Percentiles rank a stretch among this genome's conserved stretches.
These are phyloP conservation scores for Diplodia mutila DNA, from an alignment of 2,329 filamentous ascomycete genomes.

Conservation along the genomic window DNA sequence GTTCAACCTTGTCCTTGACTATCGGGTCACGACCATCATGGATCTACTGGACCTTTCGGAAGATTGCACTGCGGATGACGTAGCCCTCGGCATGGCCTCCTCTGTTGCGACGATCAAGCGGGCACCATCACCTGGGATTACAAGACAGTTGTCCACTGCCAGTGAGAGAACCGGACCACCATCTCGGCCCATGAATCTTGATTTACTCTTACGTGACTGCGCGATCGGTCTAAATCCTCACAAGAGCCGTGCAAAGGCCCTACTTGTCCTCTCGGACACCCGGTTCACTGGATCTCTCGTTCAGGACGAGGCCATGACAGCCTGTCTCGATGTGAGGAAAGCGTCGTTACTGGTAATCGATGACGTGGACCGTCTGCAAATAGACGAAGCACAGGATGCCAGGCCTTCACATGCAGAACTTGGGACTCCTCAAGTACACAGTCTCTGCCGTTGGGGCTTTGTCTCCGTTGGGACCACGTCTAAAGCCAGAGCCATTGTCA, in stretches of 20 bases:
- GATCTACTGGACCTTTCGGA: constrained; percentile 73
- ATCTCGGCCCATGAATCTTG: constrained; percentile 60
- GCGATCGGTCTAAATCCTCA: constrained; percentile 83
- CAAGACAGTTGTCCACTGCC: constrained; percentile 36
- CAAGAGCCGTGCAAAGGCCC: constrained; percentile 72
- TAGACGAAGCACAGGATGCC: constrained; percentile 27
- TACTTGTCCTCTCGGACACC: constrained; percentile 78
- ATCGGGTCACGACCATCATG: constrained; percentile 81
- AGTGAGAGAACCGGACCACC: constrained; percentile 31
- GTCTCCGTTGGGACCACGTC: constrained; percentile 88
- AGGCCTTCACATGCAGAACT: constrained; percentile 20
- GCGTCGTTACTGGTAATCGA: constrained; percentile 84
- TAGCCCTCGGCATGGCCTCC: constrained; percentile 74
- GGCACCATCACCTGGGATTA: constrained; percentile 56
- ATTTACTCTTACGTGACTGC: constrained; percentile 79
- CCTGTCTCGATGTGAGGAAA: constrained; percentile 72
- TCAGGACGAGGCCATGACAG: constrained; percentile 60
- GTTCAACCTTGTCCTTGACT: constrained; percentile 83
- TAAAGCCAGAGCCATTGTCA: constrained; percentile 71
- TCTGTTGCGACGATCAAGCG: constrained; percentile 79
- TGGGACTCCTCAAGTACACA: constrained; percentile 51
- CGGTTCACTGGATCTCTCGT: constrained; percentile 61
- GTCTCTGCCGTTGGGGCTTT: constrained; percentile 68
- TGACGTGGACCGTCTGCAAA: constrained; percentile 59
- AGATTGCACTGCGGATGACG: constrained; percentile 65